These are phyloP conservation scores for Backusella mclennaniae DNA, from an alignment of 192 early-diverging fungal species.

Conservation along the genomic window DNA sequence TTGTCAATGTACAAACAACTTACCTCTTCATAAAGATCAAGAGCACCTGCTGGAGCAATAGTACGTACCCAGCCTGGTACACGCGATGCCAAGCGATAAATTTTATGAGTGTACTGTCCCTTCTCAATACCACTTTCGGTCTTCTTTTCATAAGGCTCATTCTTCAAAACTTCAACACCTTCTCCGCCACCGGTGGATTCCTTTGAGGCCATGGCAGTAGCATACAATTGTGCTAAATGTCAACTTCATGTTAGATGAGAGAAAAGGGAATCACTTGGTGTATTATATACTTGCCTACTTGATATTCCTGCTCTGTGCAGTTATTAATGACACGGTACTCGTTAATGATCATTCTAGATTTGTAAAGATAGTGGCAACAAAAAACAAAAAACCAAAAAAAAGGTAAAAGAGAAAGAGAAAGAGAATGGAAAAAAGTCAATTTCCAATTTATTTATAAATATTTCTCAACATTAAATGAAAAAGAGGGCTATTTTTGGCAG, in stretches of 20 bases:
- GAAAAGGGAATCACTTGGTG: not conserved
- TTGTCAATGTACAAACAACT: not conserved
- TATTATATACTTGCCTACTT: slow-evolving; percentile 38
- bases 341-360: slow-evolving; percentile 56
- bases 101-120: slow-evolving; percentile 82
- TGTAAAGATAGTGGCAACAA: not conserved
- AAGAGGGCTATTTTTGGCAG: not conserved
- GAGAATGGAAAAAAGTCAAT: not conserved
- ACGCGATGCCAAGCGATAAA: slow-evolving; percentile 53
- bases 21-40: slow-evolving; percentile 69
- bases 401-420: not conserved
- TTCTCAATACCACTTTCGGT: slow-evolving; percentile 46
- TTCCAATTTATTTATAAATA: not conserved
- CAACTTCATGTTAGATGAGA: slow-evolving; percentile 14
- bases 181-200: slow-evolving; percentile 79
- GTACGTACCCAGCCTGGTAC: slow-evolving; percentile 60
- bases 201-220: slow-evolving; percentile 73
- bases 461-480: not conserved
- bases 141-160: slow-evolving; percentile 76
- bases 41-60: slow-evolving; percentile 61
- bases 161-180: slow-evolving; percentile 75
- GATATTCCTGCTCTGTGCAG: slow-evolving; percentile 73
- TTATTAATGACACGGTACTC: slow-evolving; percentile 78
- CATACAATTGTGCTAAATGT: slow-evolving; percentile 64
- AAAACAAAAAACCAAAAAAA: not conserved